Percentiles rank a stretch among this genome's conserved stretches.
These are phyloP conservation scores for Serendipita sp. DNA, from an alignment of 768 basidiomycete genomes.

Conservation along the genomic window DNA sequence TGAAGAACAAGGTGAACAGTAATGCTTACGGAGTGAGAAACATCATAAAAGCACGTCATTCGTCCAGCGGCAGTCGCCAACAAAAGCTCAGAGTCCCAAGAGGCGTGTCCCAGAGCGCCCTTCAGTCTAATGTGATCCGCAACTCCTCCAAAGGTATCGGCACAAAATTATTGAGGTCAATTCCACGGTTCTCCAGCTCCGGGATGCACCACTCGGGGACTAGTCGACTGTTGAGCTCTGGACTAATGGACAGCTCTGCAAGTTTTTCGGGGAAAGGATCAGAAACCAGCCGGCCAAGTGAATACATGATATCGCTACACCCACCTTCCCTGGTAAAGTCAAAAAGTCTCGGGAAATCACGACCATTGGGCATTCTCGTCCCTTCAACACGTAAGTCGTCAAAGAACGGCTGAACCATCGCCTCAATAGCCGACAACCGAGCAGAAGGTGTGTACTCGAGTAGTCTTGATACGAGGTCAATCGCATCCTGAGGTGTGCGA, in stretches of 20 bases:
- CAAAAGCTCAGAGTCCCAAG: too few species aligned
- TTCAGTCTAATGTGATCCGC: conserved; percentile 84
- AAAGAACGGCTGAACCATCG: conserved; percentile 93
- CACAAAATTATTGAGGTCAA: conserved; percentile 80
- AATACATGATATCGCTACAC: conserved; percentile 19
- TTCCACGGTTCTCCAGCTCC: conserved; percentile 72
- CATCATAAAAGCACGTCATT: neutral
- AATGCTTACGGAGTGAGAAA: neutral
- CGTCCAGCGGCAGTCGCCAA: neutral
- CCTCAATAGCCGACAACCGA: conserved; percentile 76
- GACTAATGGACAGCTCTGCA: conserved; percentile 87
- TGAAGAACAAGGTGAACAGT: neutral
- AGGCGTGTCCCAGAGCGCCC: conserved; percentile 5
- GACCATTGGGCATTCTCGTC: conserved; percentile 91
- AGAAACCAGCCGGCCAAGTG: conserved; percentile 8
- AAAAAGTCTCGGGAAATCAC: conserved; percentile 87
- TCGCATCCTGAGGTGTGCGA: conserved; percentile 88
- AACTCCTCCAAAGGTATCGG: conserved; percentile 96
- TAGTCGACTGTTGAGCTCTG: conserved; percentile 81
- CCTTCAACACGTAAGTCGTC: conserved; percentile 87
- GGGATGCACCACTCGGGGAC: conserved; percentile 83
- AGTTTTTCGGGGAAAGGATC: neutral
- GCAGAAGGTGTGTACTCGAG: conserved; percentile 97
- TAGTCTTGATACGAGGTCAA: conserved; percentile 86
- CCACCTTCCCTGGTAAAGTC: conserved; percentile 92